Base-by-base conservation (phyloP, 176 grass and related monocot species). In the Dactylis glomerata region DNA sequence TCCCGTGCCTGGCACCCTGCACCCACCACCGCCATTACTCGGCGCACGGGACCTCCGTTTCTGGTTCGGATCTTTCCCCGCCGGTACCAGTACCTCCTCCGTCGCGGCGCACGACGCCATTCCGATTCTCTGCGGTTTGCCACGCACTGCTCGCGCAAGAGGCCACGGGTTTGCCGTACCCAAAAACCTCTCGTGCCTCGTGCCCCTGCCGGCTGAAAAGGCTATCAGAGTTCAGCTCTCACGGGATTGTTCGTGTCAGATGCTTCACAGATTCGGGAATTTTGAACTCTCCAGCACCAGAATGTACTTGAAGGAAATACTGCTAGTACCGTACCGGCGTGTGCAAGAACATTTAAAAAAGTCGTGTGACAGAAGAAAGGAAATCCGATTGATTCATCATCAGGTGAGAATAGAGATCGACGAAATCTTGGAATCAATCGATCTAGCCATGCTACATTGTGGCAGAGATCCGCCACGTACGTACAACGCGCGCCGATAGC, bases 1-100 rank as follows among this genome's bases (percentile, higher is more conserved):
- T 83, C 63, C 80, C 86, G 86, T 78, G 59, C 52, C 64, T 19
- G 71, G 84, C 42, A 49, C 77, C 80, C 73, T 71, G 63, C 56
- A 38, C 30, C 40, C 78, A 63, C 82, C 77, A 31, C 82, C 82
- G 3, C 83, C 54, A 65, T 73, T 49, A 86, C 88, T 78, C 79
- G 3, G 27, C 28, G 65, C 88, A 90, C 88, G 88, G 73, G 45
- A 41, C 49, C 78, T 73, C 73, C 55, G 65, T 59, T 75, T 16
- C 72, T 20, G 13, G 14, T 45, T 27, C 68, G 10, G 3, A 3
- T 16, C 5, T 65, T 65, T 66, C 30, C 2, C 12, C 46, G 1
- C 46, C 46, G 12, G 46, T 14, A 11, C 14, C 3, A 16, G 46
- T 49, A 16, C 46, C 14, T 49, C 46, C 46, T 49, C 46, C 55